These are phyloP conservation scores for Hymenoscyphus infarciens DNA, from an alignment of 2,329 filamentous ascomycete species.

Conservation along the genomic window DNA sequence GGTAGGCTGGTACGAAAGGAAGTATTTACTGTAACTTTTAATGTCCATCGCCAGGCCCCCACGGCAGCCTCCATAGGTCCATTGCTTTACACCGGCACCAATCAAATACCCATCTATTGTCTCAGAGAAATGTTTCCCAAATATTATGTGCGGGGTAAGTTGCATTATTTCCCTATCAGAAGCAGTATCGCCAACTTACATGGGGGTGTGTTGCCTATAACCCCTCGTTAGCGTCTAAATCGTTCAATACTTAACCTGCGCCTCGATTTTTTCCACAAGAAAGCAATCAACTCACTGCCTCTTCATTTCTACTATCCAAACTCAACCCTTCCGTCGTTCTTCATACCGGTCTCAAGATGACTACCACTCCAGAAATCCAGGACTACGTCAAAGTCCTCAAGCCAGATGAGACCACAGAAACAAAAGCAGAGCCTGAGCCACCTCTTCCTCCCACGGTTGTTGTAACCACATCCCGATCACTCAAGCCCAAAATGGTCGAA, in stretches of 20 bases:
- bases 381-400: conserved; percentile 13
- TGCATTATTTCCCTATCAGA: not conserved
- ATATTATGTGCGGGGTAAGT: not conserved
- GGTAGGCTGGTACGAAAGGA: too few relatives aligned
- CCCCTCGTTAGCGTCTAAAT: not conserved
- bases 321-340: not conserved
- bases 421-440: not conserved
- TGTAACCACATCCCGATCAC: not conserved
- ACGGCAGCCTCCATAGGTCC: not conserved
- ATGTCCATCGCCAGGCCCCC: too few relatives aligned
- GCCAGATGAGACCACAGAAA: not conserved
- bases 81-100: not conserved
- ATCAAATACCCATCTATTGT: not conserved
- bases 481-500: conserved; percentile 7
- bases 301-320: not conserved
- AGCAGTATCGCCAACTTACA: not conserved
- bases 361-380: conserved; percentile 8
- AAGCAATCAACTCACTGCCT: not conserved
- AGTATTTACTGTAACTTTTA: too few relatives aligned
- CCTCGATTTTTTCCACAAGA: not conserved
- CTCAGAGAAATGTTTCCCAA: not conserved
- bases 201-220: conserved; percentile 5
- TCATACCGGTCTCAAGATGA: not conserved
- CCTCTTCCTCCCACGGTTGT: not conserved
- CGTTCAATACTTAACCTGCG: not conserved